Evolutionary conservation across 495 filamentous ascomycete species (phyloP), one percentile per base, ranked within the genome.

Genomic region (Neurospora tetrasperma): DNA sequence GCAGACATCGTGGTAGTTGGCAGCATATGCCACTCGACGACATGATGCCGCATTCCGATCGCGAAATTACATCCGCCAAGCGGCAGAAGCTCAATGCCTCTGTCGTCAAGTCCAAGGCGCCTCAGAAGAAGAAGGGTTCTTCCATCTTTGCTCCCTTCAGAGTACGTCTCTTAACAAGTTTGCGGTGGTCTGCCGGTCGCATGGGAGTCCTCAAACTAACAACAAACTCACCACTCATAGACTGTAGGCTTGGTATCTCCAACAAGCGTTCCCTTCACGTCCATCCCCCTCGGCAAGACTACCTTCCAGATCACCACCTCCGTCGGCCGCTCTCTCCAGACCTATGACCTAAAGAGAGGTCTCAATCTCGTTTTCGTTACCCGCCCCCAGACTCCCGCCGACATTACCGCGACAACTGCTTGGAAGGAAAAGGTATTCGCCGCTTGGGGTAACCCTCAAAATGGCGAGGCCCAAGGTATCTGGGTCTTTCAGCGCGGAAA

Each of bases 291-390:
- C 18, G 96, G 96, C 71, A 97, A 96, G 80, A 92, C 93, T 7
- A 97, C 94, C 20, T 98, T 96, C 80, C 96, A 99, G 78, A 92
- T 99, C 80, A 98, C 96, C 16, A 98, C 96, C 46, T 97, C 93
- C 0, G 92, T 95, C 69, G 94, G 94, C 74, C 89, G 90, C 74
- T 91, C 90, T 59, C 88, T 99, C 14, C 96, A 98, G 79, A 98
- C 96, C 2, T 98, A 98, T 82, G 96, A 98, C 79, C 83, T 98
- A 70, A 92, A 90, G 76, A 90, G 88, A 79, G 94, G 94, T 31
- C 85, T 99, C 78, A 94, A 94, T 75, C 88, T 98, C 54, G 88
- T 98, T 71, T 99, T 98, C 78, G 86, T 98, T 71, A 97, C 92
- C 31, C 88, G 93, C 44, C 96, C 96, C 12, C 91, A 94, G 80